Base-by-base conservation (phyloP, 371 early-diverging fungal genomes). In the Mucor racemosus region DNA sequence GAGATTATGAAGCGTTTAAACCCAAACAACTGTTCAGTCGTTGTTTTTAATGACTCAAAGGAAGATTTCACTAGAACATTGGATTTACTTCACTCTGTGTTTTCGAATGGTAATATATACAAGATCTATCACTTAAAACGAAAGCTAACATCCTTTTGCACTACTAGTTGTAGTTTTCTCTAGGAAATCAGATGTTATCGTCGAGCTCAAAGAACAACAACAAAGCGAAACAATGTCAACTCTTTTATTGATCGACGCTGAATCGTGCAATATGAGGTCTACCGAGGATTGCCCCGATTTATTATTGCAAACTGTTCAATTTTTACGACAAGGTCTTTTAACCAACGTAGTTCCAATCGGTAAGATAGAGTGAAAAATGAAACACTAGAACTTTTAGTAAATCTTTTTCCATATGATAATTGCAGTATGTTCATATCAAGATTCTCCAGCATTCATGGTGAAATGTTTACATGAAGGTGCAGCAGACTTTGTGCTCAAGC, bases 401-500 rank as follows among this genome's bases (percentile, higher is more conserved):
- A 4, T 31, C 11, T 31, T 11, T 9, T 38, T 38, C 5, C 14
- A 44, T 26, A 26, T 26, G 1, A 26, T 26, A 26, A 26, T 19
- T 7, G 11, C 57, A 79, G 80, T 80, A 0, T 80, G 69, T 36
- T 80, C 80, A 31, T 41, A 55, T 11, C 61, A 60, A 17, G 80
- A 80, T 41, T 73, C 74, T 17, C 71, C 80, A 1, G 46, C 75
- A 0, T 81, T 75, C 48, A 82, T 84, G 82, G 56, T 77, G 8
- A 69, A 79, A 31, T 81, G 84, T 38, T 59, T 88, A 44, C 69
- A 82, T 21, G 58, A 79, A 36, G 88, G 88, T 3, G 86, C 86
- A n/a, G 82, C 80, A 1, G 88, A 88, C 71, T 86, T 77, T 40
- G 64, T 88, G 53, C 36, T 88, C 4, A 88, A 86, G 56, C 88